Percentiles rank a stretch among this genome's conserved stretches.
phyloP scores from a whole-genome alignment of 1,284 basidiomycete genomes.

The Boletellus sp. region DNA sequence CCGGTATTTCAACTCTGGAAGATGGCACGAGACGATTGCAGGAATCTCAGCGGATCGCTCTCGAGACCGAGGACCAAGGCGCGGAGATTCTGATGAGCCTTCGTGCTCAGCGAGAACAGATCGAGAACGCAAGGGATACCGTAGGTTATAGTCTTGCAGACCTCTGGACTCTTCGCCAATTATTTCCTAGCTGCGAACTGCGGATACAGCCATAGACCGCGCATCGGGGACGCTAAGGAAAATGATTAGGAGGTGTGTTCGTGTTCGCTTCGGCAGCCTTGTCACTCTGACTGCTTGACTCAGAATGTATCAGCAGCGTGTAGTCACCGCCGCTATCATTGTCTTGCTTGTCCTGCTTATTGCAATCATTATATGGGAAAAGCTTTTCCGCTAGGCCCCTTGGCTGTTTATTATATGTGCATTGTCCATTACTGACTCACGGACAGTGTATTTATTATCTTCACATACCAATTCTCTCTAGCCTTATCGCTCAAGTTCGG shows the following conservation, averaged over 20 bases:
- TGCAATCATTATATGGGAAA: slow-evolving; percentile 68
- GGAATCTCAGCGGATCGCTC: slow-evolving; percentile 87
- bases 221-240: slow-evolving; percentile 72
- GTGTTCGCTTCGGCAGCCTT: slow-evolving; percentile 3
- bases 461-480: slow-evolving; percentile 17
- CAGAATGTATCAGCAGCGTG: slow-evolving; percentile 81
- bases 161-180: slow-evolving; percentile 7
- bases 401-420: slow-evolving; percentile 12
- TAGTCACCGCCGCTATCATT: slow-evolving; percentile 69
- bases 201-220: slow-evolving; percentile 68
- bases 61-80: slow-evolving; percentile 96
- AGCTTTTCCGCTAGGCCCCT: slow-evolving; percentile 43
- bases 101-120: slow-evolving; percentile 88
- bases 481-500: background rate
- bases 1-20: slow-evolving; percentile 71
- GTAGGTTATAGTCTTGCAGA: slow-evolving; percentile 41
- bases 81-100: slow-evolving; percentile 89
- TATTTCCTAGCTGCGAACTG: slow-evolving; percentile 54
- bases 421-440: slow-evolving; percentile 7
- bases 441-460: slow-evolving; percentile 32
- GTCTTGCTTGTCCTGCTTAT: slow-evolving; percentile 68
- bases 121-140: slow-evolving; percentile 89
- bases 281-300: slow-evolving; percentile 25
- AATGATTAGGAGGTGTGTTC: slow-evolving; percentile 70
- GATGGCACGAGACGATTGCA: slow-evolving; percentile 81